Evolutionary conservation across 208 protist species (phyloP).

Genomic region (Naegleria lovaniensis): DNA sequence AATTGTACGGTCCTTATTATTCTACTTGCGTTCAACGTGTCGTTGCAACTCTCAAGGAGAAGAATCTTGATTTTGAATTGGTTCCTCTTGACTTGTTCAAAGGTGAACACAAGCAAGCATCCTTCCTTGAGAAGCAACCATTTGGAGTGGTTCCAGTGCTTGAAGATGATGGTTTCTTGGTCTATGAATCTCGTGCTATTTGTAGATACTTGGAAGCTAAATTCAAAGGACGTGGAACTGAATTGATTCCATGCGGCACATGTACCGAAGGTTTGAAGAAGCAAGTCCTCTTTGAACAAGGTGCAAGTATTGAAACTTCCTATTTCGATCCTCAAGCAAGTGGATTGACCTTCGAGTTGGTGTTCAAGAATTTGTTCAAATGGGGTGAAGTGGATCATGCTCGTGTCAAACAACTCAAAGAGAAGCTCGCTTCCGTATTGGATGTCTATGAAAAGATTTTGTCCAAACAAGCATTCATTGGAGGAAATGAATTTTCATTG

Average conservation of each 20-base stretch:
- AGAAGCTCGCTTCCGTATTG: neutral
- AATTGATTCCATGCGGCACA: neutral
- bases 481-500: neutral
- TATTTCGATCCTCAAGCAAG: neutral
- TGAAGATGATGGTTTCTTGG: slow-evolving; percentile 12
- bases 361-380: neutral
- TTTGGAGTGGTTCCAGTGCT: neutral
- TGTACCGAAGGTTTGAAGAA: neutral
- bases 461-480: neutral
- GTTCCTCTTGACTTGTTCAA: neutral
- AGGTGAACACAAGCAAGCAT: neutral
- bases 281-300: neutral
- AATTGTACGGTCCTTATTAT: neutral
- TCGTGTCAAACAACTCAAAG: neutral
- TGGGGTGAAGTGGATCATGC: neutral
- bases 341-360: neutral
- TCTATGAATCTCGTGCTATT: slow-evolving; percentile 6
- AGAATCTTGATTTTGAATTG: slow-evolving; percentile 1
- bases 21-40: neutral
- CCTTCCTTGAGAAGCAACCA: slow-evolving; percentile 17
- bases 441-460: slow-evolving; percentile 22
- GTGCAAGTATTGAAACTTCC: neutral
- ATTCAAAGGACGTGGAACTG: neutral
- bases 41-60: neutral
- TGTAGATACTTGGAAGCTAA: neutral